Evolutionary conservation across 495 filamentous ascomycete genomes (phyloP).

Genomic region (Neurospora tetraspora): DNA sequence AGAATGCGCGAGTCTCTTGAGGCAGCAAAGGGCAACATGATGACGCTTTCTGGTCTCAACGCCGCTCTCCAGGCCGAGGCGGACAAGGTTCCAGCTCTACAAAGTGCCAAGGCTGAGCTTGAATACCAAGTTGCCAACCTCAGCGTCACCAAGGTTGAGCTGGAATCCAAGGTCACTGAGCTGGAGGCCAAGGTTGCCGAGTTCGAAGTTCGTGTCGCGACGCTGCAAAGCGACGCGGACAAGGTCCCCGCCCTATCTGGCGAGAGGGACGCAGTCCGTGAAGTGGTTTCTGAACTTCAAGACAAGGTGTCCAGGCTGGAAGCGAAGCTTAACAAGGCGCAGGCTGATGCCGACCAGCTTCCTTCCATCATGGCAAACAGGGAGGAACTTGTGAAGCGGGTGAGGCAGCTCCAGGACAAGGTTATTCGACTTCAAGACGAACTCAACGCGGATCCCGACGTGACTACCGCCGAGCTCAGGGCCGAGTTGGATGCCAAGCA

Average conservation of each 20-base stretch:
- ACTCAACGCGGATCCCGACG: constrained; percentile 15
- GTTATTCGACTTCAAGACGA: constrained; percentile 17
- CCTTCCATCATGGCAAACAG: constrained; percentile 23
- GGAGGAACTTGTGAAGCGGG: constrained; percentile 13
- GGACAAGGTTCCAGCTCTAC: constrained; percentile 9
- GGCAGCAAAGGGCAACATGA: constrained; percentile 15
- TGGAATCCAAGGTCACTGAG: constrained; percentile 18
- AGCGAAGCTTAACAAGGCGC: constrained; percentile 7
- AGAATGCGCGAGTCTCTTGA: constrained; percentile 11
- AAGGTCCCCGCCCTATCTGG: constrained; percentile 13
- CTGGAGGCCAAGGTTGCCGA: constrained; percentile 12
- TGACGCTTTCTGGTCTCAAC: constrained; percentile 22
- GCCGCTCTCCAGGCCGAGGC: constrained; percentile 20
- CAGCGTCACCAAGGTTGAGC: constrained; percentile 10
- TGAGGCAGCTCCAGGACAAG: constrained; percentile 16
- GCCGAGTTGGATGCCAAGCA: constrained; percentile 21
- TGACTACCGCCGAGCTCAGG: constrained; percentile 12
- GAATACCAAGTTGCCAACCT: constrained; percentile 10
- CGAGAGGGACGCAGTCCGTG: constrained; percentile 18
- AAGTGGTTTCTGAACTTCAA: constrained; percentile 22
- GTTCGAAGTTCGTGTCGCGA: constrained; percentile 11
- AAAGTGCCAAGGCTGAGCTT: constrained; percentile 13
- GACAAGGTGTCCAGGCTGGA: constrained; percentile 15
- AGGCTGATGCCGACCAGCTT: constrained; percentile 27
- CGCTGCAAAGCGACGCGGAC: constrained; percentile 17